phyloP scores from a whole-genome alignment of 2,329 filamentous ascomycete genomes.

The Paramyrothecium sp. region DNA sequence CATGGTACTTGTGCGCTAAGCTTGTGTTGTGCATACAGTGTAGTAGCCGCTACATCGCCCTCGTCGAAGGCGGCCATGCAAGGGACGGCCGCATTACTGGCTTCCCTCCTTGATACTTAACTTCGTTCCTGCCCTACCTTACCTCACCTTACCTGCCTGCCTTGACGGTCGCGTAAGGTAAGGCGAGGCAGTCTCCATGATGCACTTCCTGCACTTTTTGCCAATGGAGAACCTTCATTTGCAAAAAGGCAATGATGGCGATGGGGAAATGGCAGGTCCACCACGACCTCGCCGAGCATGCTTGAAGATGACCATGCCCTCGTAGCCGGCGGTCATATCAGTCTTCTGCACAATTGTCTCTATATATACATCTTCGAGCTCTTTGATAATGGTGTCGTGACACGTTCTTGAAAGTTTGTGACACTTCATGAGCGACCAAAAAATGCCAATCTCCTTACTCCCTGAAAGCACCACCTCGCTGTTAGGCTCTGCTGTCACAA shows the following conservation, averaged over 20 bases:
- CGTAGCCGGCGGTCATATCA: too few species aligned
- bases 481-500: slow-evolving; percentile 59
- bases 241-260: too few species aligned
- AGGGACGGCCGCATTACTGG: too few species aligned
- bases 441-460: slow-evolving; percentile 51
- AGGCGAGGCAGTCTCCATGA: background rate
- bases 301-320: too few species aligned
- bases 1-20: background rate
- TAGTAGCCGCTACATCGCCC: background rate
- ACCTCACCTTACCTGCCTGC: background rate
- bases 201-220: background rate
- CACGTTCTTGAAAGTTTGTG: too few species aligned
- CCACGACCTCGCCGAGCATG: too few species aligned
- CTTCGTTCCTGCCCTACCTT: background rate
- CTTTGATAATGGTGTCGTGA: too few species aligned
- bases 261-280: too few species aligned
- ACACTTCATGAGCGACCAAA: background rate
- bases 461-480: slow-evolving; percentile 48
- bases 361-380: too few species aligned
- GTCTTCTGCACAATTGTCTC: too few species aligned
- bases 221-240: background rate
- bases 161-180: too few species aligned
- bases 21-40: background rate
- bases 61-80: background rate
- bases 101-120: too few species aligned